These are phyloP conservation scores for Salix suchowensis DNA, from an alignment of 345 rosid species.

Conservation along the genomic window DNA sequence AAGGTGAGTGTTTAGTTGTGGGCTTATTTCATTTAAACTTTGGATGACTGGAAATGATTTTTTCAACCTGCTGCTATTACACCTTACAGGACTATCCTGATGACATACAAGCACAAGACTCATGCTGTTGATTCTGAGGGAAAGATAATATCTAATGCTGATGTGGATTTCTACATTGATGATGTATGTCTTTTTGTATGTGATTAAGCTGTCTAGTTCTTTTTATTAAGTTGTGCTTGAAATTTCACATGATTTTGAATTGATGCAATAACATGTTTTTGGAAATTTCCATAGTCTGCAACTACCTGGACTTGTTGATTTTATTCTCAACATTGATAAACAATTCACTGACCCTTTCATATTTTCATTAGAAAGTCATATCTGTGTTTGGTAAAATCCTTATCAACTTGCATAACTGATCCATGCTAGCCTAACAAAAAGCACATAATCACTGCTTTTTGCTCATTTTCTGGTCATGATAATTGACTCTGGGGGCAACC, in stretches of 20 bases:
- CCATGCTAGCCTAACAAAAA: too few relatives aligned
- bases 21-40: neutral
- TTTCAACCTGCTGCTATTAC: slow-evolving; percentile 4
- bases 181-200: slow-evolving; percentile 43
- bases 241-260: neutral
- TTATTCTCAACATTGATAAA: neutral
- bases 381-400: neutral
- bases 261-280: neutral
- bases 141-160: slow-evolving; percentile 79
- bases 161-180: slow-evolving; percentile 81
- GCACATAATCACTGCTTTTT: neutral
- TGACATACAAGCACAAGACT: slow-evolving; percentile 97
- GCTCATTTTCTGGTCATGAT: neutral
- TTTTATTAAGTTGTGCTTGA: neutral
- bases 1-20: slow-evolving; percentile 39
- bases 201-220: neutral
- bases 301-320: neutral
- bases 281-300: neutral
- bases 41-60: neutral
- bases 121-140: slow-evolving; percentile 81
- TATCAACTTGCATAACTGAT: too few relatives aligned
- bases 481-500: neutral
- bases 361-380: neutral
- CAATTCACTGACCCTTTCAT: neutral
- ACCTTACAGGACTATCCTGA: slow-evolving; percentile 67